These are phyloP conservation scores for Xerocomus minutiporus DNA, from an alignment of 1,284 basidiomycete genomes.

Conservation along the genomic window DNA sequence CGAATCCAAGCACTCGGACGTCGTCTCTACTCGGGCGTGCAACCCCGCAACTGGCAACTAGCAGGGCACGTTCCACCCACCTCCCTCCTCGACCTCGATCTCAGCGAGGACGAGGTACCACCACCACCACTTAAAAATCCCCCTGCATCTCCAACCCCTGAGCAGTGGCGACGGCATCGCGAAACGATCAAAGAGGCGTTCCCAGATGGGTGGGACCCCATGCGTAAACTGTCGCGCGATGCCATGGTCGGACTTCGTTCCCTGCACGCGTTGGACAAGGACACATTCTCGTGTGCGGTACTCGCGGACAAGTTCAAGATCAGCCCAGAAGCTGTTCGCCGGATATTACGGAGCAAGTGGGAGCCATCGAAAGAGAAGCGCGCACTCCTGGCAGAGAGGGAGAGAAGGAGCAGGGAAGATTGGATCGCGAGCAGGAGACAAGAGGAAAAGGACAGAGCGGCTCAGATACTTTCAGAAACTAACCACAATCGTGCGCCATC, in stretches of 20 bases:
- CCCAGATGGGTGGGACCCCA: slow-evolving; percentile 81
- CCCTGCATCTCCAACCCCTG: slow-evolving; percentile 47
- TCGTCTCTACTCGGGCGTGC: slow-evolving; percentile 27
- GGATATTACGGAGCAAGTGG: slow-evolving; percentile 84
- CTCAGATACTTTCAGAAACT: slow-evolving; percentile 23
- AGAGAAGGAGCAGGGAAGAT: slow-evolving; percentile 48
- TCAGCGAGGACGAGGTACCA: slow-evolving; percentile 47
- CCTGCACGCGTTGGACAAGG: slow-evolving; percentile 68
- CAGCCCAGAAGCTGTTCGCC: slow-evolving; percentile 79
- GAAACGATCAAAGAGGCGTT: slow-evolving; percentile 56
- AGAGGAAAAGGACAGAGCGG: slow-evolving; percentile 40
- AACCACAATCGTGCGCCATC: not conserved
- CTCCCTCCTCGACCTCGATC: slow-evolving; percentile 50
- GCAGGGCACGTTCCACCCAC: slow-evolving; percentile 45
- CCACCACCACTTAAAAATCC: slow-evolving; percentile 38
- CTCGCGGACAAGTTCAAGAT: slow-evolving; percentile 80
- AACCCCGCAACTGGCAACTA: slow-evolving; percentile 45
- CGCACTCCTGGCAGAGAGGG: slow-evolving; percentile 50
- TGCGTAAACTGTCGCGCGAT: slow-evolving; percentile 82
- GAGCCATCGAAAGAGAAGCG: slow-evolving; percentile 58
- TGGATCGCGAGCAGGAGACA: slow-evolving; percentile 38
- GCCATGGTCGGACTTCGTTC: slow-evolving; percentile 84
- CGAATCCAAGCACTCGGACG: slow-evolving; percentile 16
- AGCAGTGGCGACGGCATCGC: slow-evolving; percentile 53
- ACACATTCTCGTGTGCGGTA: slow-evolving; percentile 62